Base-by-base conservation (phyloP, 2,329 filamentous ascomycete species). In the Dactylellina haptotyla region DNA sequence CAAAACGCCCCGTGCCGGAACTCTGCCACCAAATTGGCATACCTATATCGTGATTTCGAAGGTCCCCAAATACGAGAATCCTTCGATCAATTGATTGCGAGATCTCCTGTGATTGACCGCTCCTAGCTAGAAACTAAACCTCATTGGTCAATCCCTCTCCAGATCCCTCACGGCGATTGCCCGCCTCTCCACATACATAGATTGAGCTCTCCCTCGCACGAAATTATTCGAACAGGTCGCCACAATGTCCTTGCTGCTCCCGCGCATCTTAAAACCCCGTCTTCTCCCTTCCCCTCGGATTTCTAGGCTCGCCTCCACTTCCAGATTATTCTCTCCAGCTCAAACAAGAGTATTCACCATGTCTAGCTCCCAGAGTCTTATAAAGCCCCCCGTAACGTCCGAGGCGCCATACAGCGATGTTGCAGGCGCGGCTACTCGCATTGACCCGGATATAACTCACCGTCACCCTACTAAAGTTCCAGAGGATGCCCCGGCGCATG, bases 371-470 rank as follows among this genome's bases (percentile, higher is more conserved):
- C 43, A 58, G 3, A 34, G 37, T 39, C 23, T 53, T n/a, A 63
- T 50, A 39, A 50, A 34, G 3, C 50, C 66, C 10, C 58, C 66
- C 9, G 63, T 58, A 8, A 71, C 66, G 23, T 71, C 66, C 23
- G 18, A 45, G 14, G 58, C 57, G 30, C 66, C 58, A 2, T 18
- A 28, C 5, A 71, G 58, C 50, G 51, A 43, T 20, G 58, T 46
- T 9, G 58, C 50, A 3, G 66, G 66, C 16, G 58, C 57, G 18
- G 32, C 50, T 3, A 54, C 58, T 32, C 66, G 66, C 51, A 62
- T 71, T 16, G 34, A 71, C 18, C 66, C 66, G 14, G 66, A 46
- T 23, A 71, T 71, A 26, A 71, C 57, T 3, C 50, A 71, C 25
- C 41, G 16, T 18, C 66, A 72, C 23, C 67, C 67, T 9, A 4